phyloP scores from a whole-genome alignment of 2,329 filamentous ascomycete genomes.

The Phyllosticta citriasiana region DNA sequence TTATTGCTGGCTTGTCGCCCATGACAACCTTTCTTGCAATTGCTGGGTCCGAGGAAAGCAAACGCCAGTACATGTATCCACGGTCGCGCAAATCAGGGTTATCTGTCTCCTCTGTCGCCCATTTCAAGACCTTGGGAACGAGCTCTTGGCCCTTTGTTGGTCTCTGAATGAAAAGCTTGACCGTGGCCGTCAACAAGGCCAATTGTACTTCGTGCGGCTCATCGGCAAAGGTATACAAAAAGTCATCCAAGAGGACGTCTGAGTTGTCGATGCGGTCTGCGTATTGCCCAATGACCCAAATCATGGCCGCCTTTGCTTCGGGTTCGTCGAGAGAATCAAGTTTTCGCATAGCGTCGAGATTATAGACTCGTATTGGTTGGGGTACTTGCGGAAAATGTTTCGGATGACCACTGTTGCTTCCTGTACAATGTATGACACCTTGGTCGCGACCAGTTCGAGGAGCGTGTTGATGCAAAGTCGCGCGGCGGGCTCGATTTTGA shows the following conservation, averaged over 20 bases:
- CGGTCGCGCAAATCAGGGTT: constrained; percentile 93
- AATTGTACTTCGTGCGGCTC: constrained; percentile 95
- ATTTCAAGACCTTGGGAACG: constrained; percentile 90
- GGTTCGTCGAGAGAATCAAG: constrained; percentile 90
- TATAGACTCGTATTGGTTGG: constrained; percentile 96
- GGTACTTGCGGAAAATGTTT: constrained; percentile 98
- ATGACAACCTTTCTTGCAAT: constrained; percentile 84
- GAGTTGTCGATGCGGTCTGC: constrained; percentile 96
- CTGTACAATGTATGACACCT: constrained; percentile 97
- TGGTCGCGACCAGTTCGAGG: constrained; percentile 89
- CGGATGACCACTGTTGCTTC: constrained; percentile 97
- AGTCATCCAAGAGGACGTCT: constrained; percentile 87
- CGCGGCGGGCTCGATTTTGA: constrained; percentile 94
- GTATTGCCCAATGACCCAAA: constrained; percentile 99
- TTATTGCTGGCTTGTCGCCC: constrained; percentile 96
- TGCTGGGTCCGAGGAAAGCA: constrained; percentile 81
- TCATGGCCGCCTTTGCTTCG: constrained; percentile 96
- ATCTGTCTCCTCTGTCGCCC: constrained; percentile 98
- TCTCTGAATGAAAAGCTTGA: constrained; percentile 95
- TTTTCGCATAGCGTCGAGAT: constrained; percentile 94
- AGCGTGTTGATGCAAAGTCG: constrained; percentile 85
- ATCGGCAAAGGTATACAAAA: constrained; percentile 85
- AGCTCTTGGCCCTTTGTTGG: constrained; percentile 90
- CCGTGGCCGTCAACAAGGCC: constrained; percentile 85
- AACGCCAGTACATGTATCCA: constrained; percentile 99